Conservation (phyloP, 1,284 basidiomycete species). For the Sutorius eximius region DNA sequence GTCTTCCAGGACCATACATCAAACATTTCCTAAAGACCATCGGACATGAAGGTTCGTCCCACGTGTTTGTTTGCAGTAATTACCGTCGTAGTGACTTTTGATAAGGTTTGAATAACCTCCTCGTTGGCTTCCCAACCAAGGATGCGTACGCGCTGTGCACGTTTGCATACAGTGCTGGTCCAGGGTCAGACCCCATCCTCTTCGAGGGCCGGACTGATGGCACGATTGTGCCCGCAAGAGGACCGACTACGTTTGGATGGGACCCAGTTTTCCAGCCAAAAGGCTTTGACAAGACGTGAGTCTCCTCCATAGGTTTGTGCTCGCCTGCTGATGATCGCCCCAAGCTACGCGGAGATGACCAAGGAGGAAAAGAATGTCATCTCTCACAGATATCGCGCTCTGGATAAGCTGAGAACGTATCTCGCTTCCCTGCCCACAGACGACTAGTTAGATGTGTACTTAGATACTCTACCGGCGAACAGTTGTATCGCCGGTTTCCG, state of each 20-base stretch:
- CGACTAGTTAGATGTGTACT: constrained; percentile 4
- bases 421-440: constrained; percentile 37
- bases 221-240: constrained; percentile 83
- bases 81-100: constrained; percentile 11
- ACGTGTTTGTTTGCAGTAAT: constrained; percentile 26
- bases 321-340: constrained; percentile 9
- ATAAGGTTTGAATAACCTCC: constrained; percentile 79
- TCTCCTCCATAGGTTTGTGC: constrained; percentile 3
- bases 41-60: constrained; percentile 61
- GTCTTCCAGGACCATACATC: constrained; percentile 96
- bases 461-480: constrained; percentile 6
- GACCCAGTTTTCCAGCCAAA: constrained; percentile 87
- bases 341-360: constrained; percentile 94
- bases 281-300: constrained; percentile 75
- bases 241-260: constrained; percentile 82
- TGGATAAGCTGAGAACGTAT: constrained; percentile 78
- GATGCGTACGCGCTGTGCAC: constrained; percentile 92
- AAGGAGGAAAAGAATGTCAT: constrained; percentile 83
- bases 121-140: constrained; percentile 81
- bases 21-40: constrained; percentile 84
- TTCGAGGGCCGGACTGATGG: constrained; percentile 94
- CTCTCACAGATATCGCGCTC: constrained; percentile 87
- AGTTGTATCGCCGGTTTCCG: constrained; percentile 24
- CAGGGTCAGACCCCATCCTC: constrained; percentile 76
- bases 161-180: constrained; percentile 90